phyloP scores from a whole-genome alignment of 2,329 filamentous ascomycete species.

The Colletotrichum sp. region DNA sequence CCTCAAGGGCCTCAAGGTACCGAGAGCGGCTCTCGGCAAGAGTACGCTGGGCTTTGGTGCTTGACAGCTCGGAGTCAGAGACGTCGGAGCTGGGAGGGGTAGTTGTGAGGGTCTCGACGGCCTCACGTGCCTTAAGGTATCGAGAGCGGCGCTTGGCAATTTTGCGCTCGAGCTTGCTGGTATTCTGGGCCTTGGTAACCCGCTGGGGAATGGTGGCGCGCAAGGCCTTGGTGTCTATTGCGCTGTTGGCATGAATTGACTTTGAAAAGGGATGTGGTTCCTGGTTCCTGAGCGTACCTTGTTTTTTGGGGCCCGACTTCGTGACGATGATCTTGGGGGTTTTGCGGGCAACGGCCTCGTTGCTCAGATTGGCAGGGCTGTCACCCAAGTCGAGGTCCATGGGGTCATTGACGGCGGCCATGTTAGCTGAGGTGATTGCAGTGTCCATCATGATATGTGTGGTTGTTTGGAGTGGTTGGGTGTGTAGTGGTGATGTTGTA shows the following conservation, averaged over 20 bases:
- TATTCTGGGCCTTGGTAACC: neutral
- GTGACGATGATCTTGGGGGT: neutral
- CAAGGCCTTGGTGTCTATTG: neutral
- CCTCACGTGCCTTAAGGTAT: neutral
- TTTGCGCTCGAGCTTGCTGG: neutral
- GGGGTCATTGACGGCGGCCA: neutral
- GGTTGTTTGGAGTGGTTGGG: neutral
- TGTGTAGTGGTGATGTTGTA: neutral
- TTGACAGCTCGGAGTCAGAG: neutral
- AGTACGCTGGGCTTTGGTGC: neutral
- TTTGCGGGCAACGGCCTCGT: neutral
- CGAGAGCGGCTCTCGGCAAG: neutral
- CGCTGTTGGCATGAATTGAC: neutral
- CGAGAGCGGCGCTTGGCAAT: neutral
- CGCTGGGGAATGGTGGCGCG: neutral
- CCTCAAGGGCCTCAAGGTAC: neutral
- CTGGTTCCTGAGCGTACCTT: neutral
- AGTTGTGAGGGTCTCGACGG: neutral
- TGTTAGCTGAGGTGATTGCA: neutral
- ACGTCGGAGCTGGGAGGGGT: neutral
- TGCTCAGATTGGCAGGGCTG: neutral
- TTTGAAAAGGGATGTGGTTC: neutral
- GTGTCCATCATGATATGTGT: neutral
- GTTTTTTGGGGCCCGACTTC: neutral
- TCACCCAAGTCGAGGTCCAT: neutral